phyloP scores from a whole-genome alignment of 75 land plant genomes.

The Cupressus sempervirens region DNA sequence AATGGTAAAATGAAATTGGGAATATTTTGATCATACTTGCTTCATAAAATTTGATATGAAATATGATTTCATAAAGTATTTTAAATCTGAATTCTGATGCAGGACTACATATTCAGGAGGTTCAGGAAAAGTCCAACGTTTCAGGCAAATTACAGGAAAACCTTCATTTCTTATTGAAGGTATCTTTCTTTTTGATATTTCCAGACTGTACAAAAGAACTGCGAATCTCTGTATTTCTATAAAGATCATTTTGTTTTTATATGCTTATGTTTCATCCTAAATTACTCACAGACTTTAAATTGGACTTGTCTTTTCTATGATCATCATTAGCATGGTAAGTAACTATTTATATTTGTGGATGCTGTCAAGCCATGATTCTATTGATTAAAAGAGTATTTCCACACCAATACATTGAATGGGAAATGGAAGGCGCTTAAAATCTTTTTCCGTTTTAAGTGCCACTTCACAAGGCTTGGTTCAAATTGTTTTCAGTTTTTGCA shows the following conservation, averaged over 20 bases:
- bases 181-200: neutral
- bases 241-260: neutral
- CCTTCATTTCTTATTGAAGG: slow-evolving; percentile 8
- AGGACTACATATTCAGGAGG: neutral
- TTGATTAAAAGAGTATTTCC: neutral
- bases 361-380: neutral
- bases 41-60: neutral
- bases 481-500: too few species aligned
- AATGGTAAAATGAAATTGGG: neutral
- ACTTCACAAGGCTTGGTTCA: neutral
- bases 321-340: neutral
- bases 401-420: neutral
- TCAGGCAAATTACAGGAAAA: slow-evolving; percentile 5
- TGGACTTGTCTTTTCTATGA: neutral
- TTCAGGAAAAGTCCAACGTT: neutral
- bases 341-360: neutral
- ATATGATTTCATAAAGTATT: neutral
- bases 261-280: neutral
- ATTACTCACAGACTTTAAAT: neutral
- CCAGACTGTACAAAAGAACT: neutral
- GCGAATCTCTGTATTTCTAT: neutral
- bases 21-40: neutral
- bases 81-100: slow-evolving; percentile 3
- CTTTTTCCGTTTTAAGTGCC: neutral
- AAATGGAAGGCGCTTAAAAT: neutral